Evolutionary conservation across 1,139 yeast species (phyloP).

Genomic region (Taphrina sp.): DNA sequence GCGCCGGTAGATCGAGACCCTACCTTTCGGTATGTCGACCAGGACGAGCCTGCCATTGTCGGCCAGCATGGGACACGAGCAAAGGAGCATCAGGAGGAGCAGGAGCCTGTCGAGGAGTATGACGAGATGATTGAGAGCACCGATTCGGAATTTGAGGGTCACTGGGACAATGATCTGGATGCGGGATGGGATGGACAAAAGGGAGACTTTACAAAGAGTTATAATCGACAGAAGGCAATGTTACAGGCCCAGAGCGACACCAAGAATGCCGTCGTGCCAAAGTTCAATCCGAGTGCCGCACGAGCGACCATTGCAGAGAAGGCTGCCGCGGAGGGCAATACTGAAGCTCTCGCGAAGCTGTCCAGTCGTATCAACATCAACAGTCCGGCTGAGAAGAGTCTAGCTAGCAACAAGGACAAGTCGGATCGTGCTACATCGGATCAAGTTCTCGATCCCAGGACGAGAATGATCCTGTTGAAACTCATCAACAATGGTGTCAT

Average conservation of each 20-base stretch:
- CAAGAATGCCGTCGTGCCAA: constrained; percentile 17
- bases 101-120: background rate
- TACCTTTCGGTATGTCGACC: constrained; percentile 5
- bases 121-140: constrained; percentile 1
- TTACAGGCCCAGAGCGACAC: constrained; percentile 14
- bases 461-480: constrained; percentile 76
- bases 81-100: background rate
- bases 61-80: background rate
- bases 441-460: constrained; percentile 92
- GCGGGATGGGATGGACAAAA: constrained; percentile 31
- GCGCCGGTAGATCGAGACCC: constrained; percentile 22
- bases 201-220: constrained; percentile 34
- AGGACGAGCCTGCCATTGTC: background rate
- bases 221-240: constrained; percentile 31
- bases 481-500: constrained; percentile 79
- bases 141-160: constrained; percentile 21
- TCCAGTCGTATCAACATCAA: constrained; percentile 23
- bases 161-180: constrained; percentile 25
- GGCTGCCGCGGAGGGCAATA: constrained; percentile 29
- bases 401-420: constrained; percentile 53
- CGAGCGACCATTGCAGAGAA: constrained; percentile 24
- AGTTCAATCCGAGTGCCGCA: constrained; percentile 25
- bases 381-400: constrained; percentile 33
- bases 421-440: constrained; percentile 96
- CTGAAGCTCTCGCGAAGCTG: constrained; percentile 33